Percentiles rank a stretch among this genome's conserved stretches.
Evolutionary conservation across 192 early-diverging fungal genomes (phyloP).

Genomic region (Dimargaris verticillata): DNA sequence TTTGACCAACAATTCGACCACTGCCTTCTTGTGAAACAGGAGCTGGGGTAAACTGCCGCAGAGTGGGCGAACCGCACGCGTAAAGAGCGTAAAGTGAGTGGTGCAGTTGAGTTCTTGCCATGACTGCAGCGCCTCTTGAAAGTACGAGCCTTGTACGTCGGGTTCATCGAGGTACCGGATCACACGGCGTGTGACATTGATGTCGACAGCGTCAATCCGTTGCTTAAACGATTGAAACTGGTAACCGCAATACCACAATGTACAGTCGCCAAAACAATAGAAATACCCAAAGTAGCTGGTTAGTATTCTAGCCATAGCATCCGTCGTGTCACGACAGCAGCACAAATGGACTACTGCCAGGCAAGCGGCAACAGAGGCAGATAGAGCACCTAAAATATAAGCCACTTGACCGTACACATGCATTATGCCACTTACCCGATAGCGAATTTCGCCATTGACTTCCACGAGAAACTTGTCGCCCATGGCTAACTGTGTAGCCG

Average conservation of each 20-base stretch:
- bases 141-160: conserved; percentile 55
- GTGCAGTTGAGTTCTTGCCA: conserved; percentile 91
- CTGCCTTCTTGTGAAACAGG: conserved; percentile 72
- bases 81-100: conserved; percentile 55
- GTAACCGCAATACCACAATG: too few species aligned
- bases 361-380: too few species aligned
- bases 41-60: conserved; percentile 69
- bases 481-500: background rate
- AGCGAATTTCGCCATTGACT: background rate
- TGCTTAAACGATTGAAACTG: conserved; percentile 64
- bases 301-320: too few species aligned
- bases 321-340: too few species aligned
- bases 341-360: too few species aligned
- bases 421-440: background rate
- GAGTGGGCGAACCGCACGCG: conserved; percentile 40
- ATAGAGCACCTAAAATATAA: too few species aligned
- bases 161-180: conserved; percentile 38
- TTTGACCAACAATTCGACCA: conserved; percentile 46
- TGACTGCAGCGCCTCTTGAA: conserved; percentile 59
- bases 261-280: too few species aligned
- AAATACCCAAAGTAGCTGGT: too few species aligned
- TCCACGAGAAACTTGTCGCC: background rate
- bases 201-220: conserved; percentile 63
- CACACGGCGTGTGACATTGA: conserved; percentile 54
- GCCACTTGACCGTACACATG: background rate